A percentile compares a stretch with the other conserved stretches of the same genome.
These are phyloP conservation scores for Candida cerambycidarum DNA, from an alignment of 805 yeast species.

Conservation along the genomic window DNA sequence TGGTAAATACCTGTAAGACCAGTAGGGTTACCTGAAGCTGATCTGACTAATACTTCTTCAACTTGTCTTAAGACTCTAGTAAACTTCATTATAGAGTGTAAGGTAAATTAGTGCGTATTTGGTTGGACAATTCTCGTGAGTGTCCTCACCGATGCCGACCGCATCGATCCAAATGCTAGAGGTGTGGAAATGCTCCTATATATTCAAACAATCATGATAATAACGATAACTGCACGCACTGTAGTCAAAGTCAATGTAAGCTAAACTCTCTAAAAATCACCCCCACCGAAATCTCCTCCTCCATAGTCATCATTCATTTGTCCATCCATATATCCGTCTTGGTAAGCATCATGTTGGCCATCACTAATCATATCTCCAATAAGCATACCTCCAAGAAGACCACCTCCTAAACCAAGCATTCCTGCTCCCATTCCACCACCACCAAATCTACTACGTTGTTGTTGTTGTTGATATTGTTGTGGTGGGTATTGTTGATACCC, in stretches of 20 bases:
- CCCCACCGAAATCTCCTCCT: conserved; percentile 16
- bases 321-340: conserved; percentile 47
- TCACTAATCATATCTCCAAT: conserved; percentile 44
- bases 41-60: conserved; percentile 56
- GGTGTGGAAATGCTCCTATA: no score
- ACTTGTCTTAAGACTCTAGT: conserved; percentile 41
- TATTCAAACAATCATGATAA: no score
- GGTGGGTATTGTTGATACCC: conserved; percentile 27
- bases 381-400: conserved; percentile 48
- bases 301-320: conserved; percentile 30
- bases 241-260: no score
- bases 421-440: conserved; percentile 26
- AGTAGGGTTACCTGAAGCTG: conserved; percentile 69
- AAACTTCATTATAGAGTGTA: conserved; percentile 34
- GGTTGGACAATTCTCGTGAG: conserved; percentile 13
- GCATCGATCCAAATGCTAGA: no score
- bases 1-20: conserved; percentile 77
- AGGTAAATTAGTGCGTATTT: conserved; percentile 11
- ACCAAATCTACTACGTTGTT: conserved; percentile 29
- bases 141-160: neutral
- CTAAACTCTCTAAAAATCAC: conserved; percentile 9
- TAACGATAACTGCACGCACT: no score
- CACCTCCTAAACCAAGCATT: conserved; percentile 45
- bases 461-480: conserved; percentile 23
- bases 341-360: conserved; percentile 31